Conservation (phyloP, 495 filamentous ascomycete species). For the Durotheca rogersii region DNA sequence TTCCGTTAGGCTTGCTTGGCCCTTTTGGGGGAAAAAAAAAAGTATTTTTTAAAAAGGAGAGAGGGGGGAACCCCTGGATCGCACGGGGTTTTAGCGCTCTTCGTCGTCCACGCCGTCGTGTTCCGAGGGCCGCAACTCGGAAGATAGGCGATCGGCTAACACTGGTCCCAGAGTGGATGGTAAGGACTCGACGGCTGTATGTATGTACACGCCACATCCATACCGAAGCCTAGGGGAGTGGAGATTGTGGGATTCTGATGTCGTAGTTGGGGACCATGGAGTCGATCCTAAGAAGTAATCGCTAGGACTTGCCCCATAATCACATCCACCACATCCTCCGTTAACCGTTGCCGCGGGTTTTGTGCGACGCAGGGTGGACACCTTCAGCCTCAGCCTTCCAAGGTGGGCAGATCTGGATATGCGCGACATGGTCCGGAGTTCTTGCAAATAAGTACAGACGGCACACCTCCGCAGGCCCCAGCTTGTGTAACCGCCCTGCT, state of each 20-base stretch:
- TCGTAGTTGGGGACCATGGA: constrained; percentile 26
- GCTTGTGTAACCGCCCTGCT: constrained; percentile 35
- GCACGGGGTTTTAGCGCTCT: neutral
- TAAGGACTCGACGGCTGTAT: constrained; percentile 2
- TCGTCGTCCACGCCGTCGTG: constrained; percentile 14
- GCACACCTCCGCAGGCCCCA: constrained; percentile 31
- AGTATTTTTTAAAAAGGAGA: no score
- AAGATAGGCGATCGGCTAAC: constrained; percentile 26
- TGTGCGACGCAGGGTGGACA: constrained; percentile 36
- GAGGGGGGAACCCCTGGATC: no score
- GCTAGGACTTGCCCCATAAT: constrained; percentile 20
- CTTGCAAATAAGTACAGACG: constrained; percentile 33
- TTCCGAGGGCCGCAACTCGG: constrained; percentile 13
- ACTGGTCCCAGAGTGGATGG: constrained; percentile 24
- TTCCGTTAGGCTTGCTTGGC: neutral
- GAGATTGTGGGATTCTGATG: constrained; percentile 30
- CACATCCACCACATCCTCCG: constrained; percentile 27
- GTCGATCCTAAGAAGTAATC: constrained; percentile 27
- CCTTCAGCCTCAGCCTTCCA: constrained; percentile 36
- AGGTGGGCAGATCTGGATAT: constrained; percentile 35
- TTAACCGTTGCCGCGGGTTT: constrained; percentile 32
- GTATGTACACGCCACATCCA: constrained; percentile 1
- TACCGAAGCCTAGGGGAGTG: constrained; percentile 21
- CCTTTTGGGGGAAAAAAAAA: neutral
- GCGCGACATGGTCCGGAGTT: constrained; percentile 34